phyloP scores from a whole-genome alignment of 2,329 filamentous ascomycete species.

The Calonectria honghensis region DNA sequence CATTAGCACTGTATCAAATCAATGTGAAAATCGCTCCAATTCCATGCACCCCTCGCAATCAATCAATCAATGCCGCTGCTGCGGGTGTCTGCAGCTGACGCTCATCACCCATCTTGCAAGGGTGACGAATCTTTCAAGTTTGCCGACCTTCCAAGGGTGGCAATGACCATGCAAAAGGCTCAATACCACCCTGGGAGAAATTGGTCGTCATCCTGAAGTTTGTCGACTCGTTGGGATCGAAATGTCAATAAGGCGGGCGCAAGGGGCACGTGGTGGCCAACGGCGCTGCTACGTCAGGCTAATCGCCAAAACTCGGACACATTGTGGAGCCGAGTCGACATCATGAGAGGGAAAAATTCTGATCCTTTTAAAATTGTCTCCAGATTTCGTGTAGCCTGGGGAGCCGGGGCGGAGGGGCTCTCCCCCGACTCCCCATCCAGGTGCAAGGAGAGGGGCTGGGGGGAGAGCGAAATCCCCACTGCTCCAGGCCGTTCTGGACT shows the following conservation, averaged over 20 bases:
- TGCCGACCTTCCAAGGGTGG: constrained; percentile 6
- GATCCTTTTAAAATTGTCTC: constrained; percentile 21
- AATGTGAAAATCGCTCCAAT: constrained; percentile 8
- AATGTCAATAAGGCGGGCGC: constrained; percentile 11
- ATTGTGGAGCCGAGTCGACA: constrained; percentile 11
- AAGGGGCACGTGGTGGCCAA: constrained; percentile 5
- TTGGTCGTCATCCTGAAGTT: constrained; percentile 1
- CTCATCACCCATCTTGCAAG: not conserved
- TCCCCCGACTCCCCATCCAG: constrained; percentile 20
- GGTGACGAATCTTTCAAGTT: constrained; percentile 21
- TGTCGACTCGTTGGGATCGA: constrained; percentile 2
- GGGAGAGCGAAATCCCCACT: constrained; percentile 2
- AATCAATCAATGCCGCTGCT: not conserved
- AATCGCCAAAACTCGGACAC: constrained; percentile 17
- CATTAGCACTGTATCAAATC: constrained; percentile 4
- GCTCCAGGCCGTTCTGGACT: constrained; percentile 12
- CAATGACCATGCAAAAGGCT: constrained; percentile 14
- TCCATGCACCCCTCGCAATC: constrained; percentile 2
- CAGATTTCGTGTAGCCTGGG: constrained; percentile 19
- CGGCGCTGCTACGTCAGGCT: not conserved
- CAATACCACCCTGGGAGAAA: constrained; percentile 15
- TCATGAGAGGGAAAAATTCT: constrained; percentile 24
- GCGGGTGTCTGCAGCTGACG: not conserved
- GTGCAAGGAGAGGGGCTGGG: not conserved
- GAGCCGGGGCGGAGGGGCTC: constrained; percentile 15